These are phyloP conservation scores for Solanum aculeatissimum DNA, from an alignment of 305 asterid species.

Conservation along the genomic window DNA sequence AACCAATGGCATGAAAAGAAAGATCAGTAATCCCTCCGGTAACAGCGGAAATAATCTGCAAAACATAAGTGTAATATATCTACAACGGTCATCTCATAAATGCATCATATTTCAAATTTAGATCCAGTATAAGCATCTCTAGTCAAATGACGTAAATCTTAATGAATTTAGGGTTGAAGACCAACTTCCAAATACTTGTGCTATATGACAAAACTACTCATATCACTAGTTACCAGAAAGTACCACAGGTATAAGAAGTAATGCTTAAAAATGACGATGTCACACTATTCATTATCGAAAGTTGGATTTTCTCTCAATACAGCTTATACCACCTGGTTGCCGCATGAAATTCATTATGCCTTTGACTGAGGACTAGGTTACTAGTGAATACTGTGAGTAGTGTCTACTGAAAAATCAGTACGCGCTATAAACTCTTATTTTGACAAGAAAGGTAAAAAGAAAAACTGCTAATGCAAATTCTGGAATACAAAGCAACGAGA, in stretches of 20 bases:
- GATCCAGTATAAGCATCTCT: neutral
- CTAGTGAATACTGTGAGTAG: neutral
- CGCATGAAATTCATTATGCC: neutral
- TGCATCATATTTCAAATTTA: neutral
- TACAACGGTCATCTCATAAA: neutral
- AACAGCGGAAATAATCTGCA: slow-evolving; percentile 90
- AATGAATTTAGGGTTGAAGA: neutral
- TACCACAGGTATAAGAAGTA: neutral
- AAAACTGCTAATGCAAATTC: neutral
- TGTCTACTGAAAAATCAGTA: neutral
- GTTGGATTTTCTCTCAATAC: neutral
- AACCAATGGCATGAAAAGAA: slow-evolving; percentile 71
- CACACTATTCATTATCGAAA: neutral
- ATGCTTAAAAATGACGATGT: neutral
- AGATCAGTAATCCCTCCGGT: slow-evolving; percentile 91
- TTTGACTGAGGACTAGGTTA: neutral
- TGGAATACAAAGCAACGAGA: neutral
- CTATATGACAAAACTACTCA: neutral
- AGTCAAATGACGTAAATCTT: neutral
- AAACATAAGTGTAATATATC: neutral
- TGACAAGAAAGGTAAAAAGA: neutral
- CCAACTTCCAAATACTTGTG: neutral
- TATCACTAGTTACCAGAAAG: neutral
- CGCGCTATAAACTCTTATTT: neutral
- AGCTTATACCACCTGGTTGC: neutral